Evolutionary conservation across 192 early-diverging fungal genomes (phyloP).

Genomic region (Cladochytrium replicatum): DNA sequence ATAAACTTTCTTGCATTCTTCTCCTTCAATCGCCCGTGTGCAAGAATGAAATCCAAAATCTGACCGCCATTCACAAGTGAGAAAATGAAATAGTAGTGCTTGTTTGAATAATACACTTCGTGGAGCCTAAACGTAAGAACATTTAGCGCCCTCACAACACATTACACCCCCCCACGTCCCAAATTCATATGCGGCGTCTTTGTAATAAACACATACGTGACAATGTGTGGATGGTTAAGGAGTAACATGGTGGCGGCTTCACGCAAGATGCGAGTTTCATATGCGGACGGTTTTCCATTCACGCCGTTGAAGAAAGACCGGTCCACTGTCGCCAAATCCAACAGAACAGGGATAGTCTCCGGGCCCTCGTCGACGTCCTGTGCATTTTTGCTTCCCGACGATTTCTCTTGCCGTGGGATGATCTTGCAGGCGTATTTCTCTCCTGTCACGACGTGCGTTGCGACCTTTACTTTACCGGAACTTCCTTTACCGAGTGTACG

Average conservation of each 20-base stretch:
- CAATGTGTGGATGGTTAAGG: slow-evolving; percentile 86
- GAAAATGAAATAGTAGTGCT: too few species aligned
- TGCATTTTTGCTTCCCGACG: too few species aligned
- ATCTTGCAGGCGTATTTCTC: slow-evolving; percentile 90
- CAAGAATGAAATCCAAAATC: slow-evolving; percentile 90
- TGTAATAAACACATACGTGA: too few species aligned
- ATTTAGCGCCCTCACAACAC: too few species aligned
- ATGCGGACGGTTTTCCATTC: too few species aligned
- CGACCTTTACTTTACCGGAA: slow-evolving; percentile 96
- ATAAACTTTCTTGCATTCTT: slow-evolving; percentile 81
- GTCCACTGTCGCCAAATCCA: neutral
- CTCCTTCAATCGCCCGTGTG: slow-evolving; percentile 89
- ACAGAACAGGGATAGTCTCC: slow-evolving; percentile 24
- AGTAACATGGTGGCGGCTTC: slow-evolving; percentile 86
- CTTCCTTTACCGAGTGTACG: slow-evolving; percentile 91
- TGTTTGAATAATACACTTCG: too few species aligned
- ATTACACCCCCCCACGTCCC: too few species aligned
- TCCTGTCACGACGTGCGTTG: slow-evolving; percentile 68
- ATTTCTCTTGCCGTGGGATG: slow-evolving; percentile 70
- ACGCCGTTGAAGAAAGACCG: too few species aligned
- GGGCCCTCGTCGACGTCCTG: slow-evolving; percentile 35
- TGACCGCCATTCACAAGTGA: slow-evolving; percentile 76
- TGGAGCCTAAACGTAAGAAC: too few species aligned
- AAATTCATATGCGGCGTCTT: too few species aligned
- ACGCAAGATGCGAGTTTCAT: slow-evolving; percentile 76